Evolutionary conservation across 1,139 yeast genomes (phyloP).

Genomic region (Scheffersomyces quercinus): DNA sequence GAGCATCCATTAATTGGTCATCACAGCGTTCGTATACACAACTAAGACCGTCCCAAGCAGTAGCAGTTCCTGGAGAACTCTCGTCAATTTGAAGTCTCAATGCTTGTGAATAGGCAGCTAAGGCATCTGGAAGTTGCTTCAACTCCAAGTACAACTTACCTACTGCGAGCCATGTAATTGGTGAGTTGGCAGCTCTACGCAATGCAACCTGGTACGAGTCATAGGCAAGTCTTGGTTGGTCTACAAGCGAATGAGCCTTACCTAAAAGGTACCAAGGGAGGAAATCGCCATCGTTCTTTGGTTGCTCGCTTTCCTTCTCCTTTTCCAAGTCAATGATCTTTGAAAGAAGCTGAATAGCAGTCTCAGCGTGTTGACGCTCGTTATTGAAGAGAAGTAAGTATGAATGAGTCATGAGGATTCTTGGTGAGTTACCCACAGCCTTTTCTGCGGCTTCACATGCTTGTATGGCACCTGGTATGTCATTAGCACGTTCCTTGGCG

Average conservation of each 20-base stretch:
- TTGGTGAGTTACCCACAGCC: constrained; percentile 45
- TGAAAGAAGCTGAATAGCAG: constrained; percentile 40
- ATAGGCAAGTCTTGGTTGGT: constrained; percentile 54
- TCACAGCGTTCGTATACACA: constrained; percentile 68
- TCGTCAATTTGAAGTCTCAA: constrained; percentile 53
- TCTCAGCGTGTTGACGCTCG: constrained; percentile 27
- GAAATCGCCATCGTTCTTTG: constrained; percentile 42
- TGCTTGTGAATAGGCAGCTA: constrained; percentile 69
- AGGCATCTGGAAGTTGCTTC: constrained; percentile 63
- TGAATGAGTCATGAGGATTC: constrained; percentile 48
- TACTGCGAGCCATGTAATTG: constrained; percentile 66
- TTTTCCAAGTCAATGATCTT: constrained; percentile 33
- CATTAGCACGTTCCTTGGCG: constrained; percentile 51
- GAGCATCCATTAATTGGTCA: constrained; percentile 58
- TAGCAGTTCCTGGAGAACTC: constrained; percentile 50
- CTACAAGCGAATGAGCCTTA: constrained; percentile 48
- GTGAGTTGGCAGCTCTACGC: constrained; percentile 52
- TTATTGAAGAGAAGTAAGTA: constrained; percentile 39
- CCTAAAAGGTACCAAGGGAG: constrained; percentile 62
- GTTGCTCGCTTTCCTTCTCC: constrained; percentile 18
- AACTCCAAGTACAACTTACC: constrained; percentile 60
- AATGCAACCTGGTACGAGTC: constrained; percentile 60
- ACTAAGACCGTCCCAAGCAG: constrained; percentile 66
- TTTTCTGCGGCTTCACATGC: constrained; percentile 50
- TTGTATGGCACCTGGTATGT: constrained; percentile 46